Evolutionary conservation across 805 yeast species (phyloP).

Genomic region (Jamesozyma jinghongensis): DNA sequence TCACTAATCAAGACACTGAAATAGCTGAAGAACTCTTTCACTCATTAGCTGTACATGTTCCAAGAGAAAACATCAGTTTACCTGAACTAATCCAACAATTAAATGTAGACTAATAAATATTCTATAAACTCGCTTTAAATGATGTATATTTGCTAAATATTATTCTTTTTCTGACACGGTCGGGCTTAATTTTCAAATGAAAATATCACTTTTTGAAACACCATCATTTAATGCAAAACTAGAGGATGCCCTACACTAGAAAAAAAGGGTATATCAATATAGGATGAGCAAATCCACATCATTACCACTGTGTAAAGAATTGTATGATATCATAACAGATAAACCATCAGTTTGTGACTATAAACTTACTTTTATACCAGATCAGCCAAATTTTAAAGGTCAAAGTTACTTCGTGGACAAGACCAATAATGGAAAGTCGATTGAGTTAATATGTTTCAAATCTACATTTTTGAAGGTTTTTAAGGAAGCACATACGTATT

Average conservation of each 20-base stretch:
- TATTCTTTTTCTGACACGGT: no score
- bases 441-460: slow-evolving; percentile 32
- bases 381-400: slow-evolving; percentile 8
- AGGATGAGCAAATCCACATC: not conserved
- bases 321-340: slow-evolving; percentile 9
- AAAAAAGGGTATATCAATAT: not conserved
- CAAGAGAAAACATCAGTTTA: slow-evolving; percentile 2
- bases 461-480: slow-evolving; percentile 24
- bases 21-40: slow-evolving; percentile 5
- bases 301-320: slow-evolving; percentile 9
- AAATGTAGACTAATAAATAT: slow-evolving; percentile 3
- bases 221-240: no score
- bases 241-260: no score
- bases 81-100: slow-evolving; percentile 3
- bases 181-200: no score
- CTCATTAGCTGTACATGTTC: slow-evolving; percentile 6
- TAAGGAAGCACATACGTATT: slow-evolving; percentile 25
- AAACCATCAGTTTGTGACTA: slow-evolving; percentile 1
- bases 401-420: slow-evolving; percentile 9
- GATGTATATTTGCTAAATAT: no score
- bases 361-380: slow-evolving; percentile 15
- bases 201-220: no score
- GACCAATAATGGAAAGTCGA: slow-evolving; percentile 5
- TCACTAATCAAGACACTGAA: slow-evolving; percentile 7
- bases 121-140: no score